A percentile compares a stretch with the other conserved stretches of the same genome.
phyloP scores from a whole-genome alignment of 306 rosid genomes.

The Cucumis cinereus region DNA sequence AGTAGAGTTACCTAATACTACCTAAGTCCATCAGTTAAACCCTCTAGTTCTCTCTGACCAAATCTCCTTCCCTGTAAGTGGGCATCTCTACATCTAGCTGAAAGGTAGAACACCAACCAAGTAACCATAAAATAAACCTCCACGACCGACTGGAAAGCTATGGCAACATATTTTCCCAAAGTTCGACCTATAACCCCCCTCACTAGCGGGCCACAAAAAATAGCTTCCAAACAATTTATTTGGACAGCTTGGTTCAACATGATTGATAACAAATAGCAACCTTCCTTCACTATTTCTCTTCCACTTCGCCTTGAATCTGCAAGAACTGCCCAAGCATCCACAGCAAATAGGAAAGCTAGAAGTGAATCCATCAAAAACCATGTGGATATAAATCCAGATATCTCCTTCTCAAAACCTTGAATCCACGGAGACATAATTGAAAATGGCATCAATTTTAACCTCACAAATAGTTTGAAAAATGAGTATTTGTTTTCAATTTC shows the following conservation, averaged over 20 bases:
- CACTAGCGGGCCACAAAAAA: slow-evolving; percentile 50
- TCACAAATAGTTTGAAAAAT: slow-evolving; percentile 75
- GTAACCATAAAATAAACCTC: slow-evolving; percentile 91
- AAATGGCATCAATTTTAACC: slow-evolving; percentile 92
- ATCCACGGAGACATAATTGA: slow-evolving; percentile 84
- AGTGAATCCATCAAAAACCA: slow-evolving; percentile 67
- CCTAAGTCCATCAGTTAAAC: slow-evolving; percentile 48
- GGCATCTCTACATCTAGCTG: slow-evolving; percentile 54
- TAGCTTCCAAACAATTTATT: slow-evolving; percentile 61
- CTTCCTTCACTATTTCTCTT: slow-evolving; percentile 80
- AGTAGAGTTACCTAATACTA: slow-evolving; percentile 22
- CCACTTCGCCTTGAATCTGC: slow-evolving; percentile 74
- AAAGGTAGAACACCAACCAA: slow-evolving; percentile 78
- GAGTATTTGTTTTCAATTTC: slow-evolving; percentile 88
- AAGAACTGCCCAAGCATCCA: slow-evolving; percentile 88
- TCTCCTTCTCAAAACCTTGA: slow-evolving; percentile 74
- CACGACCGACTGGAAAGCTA: slow-evolving; percentile 60
- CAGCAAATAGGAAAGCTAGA: slow-evolving; percentile 56
- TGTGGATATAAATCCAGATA: slow-evolving; percentile 55
- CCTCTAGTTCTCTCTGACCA: slow-evolving; percentile 66
- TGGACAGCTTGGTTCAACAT: slow-evolving; percentile 62
- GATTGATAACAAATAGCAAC: slow-evolving; percentile 56
- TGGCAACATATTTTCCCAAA: slow-evolving; percentile 51
- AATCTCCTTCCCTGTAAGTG: slow-evolving; percentile 49
- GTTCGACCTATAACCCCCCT: slow-evolving; percentile 36